phyloP scores from a whole-genome alignment of 306 rosid species.

The Acacia crassicarpa region DNA sequence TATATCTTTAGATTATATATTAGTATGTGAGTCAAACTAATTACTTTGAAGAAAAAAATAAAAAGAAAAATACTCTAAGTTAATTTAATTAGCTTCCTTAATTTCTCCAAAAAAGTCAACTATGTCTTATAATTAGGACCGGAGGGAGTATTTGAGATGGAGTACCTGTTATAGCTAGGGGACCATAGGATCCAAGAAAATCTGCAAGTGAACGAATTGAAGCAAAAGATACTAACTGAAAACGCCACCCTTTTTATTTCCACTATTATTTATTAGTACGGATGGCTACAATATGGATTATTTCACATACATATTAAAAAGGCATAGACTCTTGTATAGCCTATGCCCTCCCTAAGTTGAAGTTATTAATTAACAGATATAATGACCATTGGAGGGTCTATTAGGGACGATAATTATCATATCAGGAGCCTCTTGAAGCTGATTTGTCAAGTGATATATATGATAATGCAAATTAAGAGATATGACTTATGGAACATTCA shows the following conservation, averaged over 20 bases:
- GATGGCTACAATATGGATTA: neutral
- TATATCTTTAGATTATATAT: no score
- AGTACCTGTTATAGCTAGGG: neutral
- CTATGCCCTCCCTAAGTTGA: conserved; percentile 6
- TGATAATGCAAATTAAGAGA: neutral
- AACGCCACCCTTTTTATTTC: neutral
- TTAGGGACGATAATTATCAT: neutral
- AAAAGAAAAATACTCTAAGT: no score
- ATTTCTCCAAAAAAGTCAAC: no score
- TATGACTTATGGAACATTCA: conserved; percentile 1
- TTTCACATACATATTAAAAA: neutral
- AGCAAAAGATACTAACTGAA: conserved; percentile 21
- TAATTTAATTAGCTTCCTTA: no score
- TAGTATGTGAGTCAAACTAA: no score
- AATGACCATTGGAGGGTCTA: neutral
- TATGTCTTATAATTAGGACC: no score
- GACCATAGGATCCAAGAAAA: conserved; percentile 30
- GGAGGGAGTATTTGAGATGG: no score
- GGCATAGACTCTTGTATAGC: neutral
- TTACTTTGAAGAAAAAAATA: no score
- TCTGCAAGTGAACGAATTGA: neutral
- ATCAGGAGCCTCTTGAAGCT: neutral
- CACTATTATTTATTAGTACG: neutral
- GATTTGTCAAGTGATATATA: neutral
- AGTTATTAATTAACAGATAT: neutral